Evolutionary conservation across 495 filamentous ascomycete species (phyloP), one percentile per base, ranked within the genome.

Genomic region (Podospora pseudopauciseta): DNA sequence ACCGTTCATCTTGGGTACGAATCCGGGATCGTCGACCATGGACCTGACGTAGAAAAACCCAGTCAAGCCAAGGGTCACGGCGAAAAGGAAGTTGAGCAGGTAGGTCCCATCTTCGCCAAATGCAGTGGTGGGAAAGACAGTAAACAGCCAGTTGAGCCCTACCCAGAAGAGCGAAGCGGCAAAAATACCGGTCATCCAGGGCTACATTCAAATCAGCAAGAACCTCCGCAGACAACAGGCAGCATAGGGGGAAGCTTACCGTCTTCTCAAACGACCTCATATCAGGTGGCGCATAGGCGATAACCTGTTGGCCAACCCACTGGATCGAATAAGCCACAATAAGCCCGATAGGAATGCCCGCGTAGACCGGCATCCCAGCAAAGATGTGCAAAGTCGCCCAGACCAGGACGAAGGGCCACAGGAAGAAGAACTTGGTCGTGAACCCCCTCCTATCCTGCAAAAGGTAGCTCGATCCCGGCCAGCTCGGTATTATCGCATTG

Each of bases 111-210:
- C 72, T 5, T 65, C 39, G 53, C 72, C 70, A 66, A 75, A 69
- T 39, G 74, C 80, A 77, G 77, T 85, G 88, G 86, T 83, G 63
- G 91, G 91, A 20, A 97, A 78, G 65, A 98, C 84, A 49, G 84
- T 81, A 30, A 90, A 84, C 39, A 91, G 65, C 86, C 92, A 98
- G 68, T 89, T 85, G 49, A 91, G 72, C 28, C 89, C 90, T n/a
- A 91, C 87, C 84, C 93, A 90, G 73, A 96, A 96, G 32, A 96
- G 77, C 1, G 94, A 88, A 20, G 85, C 93, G 13, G 92, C 92
- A 82, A 98, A 98, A 27, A 98, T 92, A 67, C 95, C 95, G 1
- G 95, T 89, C 65, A 99, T 81, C 82, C 92, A 97, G 15, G 95
- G 94, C 90, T 94, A 64, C 3, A 18, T 4, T 44, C 20, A 18